Percentiles rank a stretch among this genome's conserved stretches.
Conservation (phyloP, 2,329 filamentous ascomycete species). For the Sphaerulina musiva region DNA sequence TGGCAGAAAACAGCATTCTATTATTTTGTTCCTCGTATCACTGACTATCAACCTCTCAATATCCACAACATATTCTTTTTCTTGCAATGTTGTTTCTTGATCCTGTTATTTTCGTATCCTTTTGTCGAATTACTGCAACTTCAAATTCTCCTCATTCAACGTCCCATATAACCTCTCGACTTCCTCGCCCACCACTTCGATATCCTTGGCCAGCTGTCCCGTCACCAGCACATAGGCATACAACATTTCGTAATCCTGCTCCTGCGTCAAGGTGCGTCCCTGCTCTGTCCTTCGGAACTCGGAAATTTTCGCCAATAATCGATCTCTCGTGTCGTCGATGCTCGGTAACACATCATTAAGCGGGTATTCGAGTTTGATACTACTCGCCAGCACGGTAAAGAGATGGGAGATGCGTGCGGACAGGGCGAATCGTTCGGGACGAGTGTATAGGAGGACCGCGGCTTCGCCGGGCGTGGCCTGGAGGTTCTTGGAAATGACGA, state of each 20-base stretch:
- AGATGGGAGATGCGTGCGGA: constrained; percentile 89
- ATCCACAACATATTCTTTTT: no score
- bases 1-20: no score
- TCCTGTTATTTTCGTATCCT: no score
- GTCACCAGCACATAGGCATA: constrained; percentile 77
- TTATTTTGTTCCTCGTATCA: no score
- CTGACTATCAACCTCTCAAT: no score
- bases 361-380: constrained; percentile 89
- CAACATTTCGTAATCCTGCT: constrained; percentile 80
- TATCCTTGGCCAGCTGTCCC: constrained; percentile 39
- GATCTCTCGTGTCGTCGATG: constrained; percentile 71
- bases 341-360: constrained; percentile 82
- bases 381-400: constrained; percentile 76
- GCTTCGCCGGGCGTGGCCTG: constrained; percentile 72
- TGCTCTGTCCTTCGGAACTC: constrained; percentile 69
- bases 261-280: constrained; percentile 48
- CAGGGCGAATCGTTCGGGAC: constrained; percentile 69
- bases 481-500: constrained; percentile 76
- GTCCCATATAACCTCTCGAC: constrained; percentile 54
- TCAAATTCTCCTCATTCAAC: constrained; percentile 55
- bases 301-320: constrained; percentile 79
- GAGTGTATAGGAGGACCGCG: constrained; percentile 71
- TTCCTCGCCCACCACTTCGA: constrained; percentile 27
- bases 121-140: constrained; percentile 40
- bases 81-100: no score